Base-by-base conservation (phyloP, 495 filamentous ascomycete genomes). In the Xylaria sp. region DNA sequence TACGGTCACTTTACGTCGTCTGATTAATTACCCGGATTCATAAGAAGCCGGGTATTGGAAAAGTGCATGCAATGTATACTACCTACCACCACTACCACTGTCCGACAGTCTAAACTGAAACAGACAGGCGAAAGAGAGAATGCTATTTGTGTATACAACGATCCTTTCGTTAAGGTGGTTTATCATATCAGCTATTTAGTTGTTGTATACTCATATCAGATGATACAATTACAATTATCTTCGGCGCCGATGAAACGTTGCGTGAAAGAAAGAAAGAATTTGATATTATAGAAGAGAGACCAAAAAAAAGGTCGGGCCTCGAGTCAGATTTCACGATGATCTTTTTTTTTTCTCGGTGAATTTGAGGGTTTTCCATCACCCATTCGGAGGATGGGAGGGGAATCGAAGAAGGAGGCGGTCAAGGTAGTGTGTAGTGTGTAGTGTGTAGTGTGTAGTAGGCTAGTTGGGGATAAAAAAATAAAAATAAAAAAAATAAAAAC, bases 221-320 rank as follows among this genome's bases (percentile, higher is more conserved):
- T 55, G 24, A 55, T 55, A 31, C 12, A 31, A 55, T 55, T 29
- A 55, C 24, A 55, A 17, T 55, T 55, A 31, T 55, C 29, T 55
- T 55, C 12, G 14, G 52, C 3, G 3, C 52, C 50, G 24, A 26
- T 9, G 9, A 21, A 50, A 24, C n/a, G 8, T 24, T 24, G 21
- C 14, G 12, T 29, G 50, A 17, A 3, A 15, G 7, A 3, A 17
- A 15, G 52, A 29, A 59, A 37, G 5, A 40, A n/a, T 37, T 37
- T n/a, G 14, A 19, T 17, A 3, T 31, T 29, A 35, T 0, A 8
- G 9, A 58, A 63, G 24, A n/a, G n/a, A n/a, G n/a, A n/a, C n/a
- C n/a, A n/a, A n/a, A n/a, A n/a, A 63, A 7, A 31, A 17, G 0
- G 7, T 44, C n/a, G 61, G 61, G 35, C 26, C 19, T 6, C 59